phyloP scores from a whole-genome alignment of 306 rosid genomes.

The Astragalus glycyphyllos region DNA sequence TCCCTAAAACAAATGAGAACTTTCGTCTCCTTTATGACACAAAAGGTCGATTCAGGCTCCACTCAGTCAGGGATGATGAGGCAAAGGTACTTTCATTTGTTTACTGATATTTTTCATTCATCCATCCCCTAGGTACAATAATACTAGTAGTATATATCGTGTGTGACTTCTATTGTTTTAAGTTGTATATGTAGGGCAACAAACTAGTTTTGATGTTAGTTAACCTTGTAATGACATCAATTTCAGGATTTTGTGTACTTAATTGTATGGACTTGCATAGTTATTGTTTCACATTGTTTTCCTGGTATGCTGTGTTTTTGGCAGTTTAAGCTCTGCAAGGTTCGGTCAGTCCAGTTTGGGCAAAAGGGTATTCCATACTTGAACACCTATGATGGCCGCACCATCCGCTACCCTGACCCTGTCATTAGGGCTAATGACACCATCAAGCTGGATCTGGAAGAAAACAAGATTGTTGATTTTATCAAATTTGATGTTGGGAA shows the following conservation, averaged over 20 bases:
- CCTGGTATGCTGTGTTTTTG: not conserved
- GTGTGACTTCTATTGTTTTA: not conserved
- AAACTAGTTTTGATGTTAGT: not conserved
- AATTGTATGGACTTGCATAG: not conserved
- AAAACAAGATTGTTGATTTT: constrained; percentile 28
- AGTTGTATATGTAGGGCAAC: not conserved
- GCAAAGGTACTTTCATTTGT: constrained; percentile 27
- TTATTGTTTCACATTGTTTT: not conserved
- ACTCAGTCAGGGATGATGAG: constrained; percentile 31
- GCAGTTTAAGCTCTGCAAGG: constrained; percentile 36
- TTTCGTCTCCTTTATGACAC: constrained; percentile 35
- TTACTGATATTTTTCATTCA: not conserved
- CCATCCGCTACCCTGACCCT: constrained; percentile 34
- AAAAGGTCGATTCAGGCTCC: constrained; percentile 33
- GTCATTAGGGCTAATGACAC: constrained; percentile 34
- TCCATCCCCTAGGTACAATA: not conserved
- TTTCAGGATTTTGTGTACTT: not conserved
- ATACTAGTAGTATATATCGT: not conserved
- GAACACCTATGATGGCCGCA: constrained; percentile 36
- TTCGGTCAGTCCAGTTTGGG: constrained; percentile 37
- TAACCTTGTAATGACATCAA: not conserved
- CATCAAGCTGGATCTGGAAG: constrained; percentile 33
- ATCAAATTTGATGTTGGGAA: constrained; percentile 38
- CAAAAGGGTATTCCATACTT: constrained; percentile 34
- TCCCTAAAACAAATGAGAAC: constrained; percentile 35